Percentiles rank a stretch among this genome's conserved stretches.
Conservation (phyloP, 2,329 filamentous ascomycete genomes). For the Fusarium liriodendri region DNA sequence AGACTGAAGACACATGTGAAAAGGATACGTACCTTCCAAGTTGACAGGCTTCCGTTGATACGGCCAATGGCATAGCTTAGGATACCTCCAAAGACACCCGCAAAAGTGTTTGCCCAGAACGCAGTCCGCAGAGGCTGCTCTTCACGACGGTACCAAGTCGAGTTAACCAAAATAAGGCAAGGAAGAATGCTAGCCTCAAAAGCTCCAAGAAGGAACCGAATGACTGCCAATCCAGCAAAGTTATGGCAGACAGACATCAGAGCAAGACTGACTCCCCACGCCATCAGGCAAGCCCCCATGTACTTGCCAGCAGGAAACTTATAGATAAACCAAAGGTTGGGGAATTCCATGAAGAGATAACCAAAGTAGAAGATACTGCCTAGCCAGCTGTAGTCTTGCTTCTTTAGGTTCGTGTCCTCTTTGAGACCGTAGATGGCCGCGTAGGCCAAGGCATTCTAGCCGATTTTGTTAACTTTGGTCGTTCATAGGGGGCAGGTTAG, state of each 20-base stretch:
- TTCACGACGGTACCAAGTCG: slow-evolving; percentile 45
- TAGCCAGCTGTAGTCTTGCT: slow-evolving; percentile 73
- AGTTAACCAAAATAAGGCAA: slow-evolving; percentile 36
- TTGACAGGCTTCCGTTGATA: slow-evolving; percentile 32
- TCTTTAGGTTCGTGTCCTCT: slow-evolving; percentile 37
- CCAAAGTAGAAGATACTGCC: slow-evolving; percentile 53
- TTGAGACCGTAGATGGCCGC: slow-evolving; percentile 24
- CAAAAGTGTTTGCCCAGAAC: slow-evolving; percentile 44
- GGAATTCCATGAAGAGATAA: slow-evolving; percentile 61
- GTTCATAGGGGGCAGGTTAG: no score
- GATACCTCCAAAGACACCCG: slow-evolving; percentile 44
- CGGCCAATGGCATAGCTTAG: slow-evolving; percentile 41
- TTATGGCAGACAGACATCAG: slow-evolving; percentile 38
- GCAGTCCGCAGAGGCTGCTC: slow-evolving; percentile 45
- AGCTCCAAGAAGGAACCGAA: slow-evolving; percentile 42
- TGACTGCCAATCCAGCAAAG: slow-evolving; percentile 36
- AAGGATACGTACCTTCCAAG: slow-evolving; percentile 8
- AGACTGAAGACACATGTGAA: no score
- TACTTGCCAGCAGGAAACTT: slow-evolving; percentile 20
- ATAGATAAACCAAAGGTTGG: slow-evolving; percentile 44
- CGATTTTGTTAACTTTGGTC: background rate
- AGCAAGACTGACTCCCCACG: slow-evolving; percentile 29
- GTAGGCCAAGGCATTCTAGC: background rate
- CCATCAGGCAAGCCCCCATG: slow-evolving; percentile 25
- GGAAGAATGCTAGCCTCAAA: slow-evolving; percentile 41